A percentile compares a stretch with the other conserved stretches of the same genome.
Evolutionary conservation across 495 filamentous ascomycete genomes (phyloP).

Genomic region (Penicillium salamii): DNA sequence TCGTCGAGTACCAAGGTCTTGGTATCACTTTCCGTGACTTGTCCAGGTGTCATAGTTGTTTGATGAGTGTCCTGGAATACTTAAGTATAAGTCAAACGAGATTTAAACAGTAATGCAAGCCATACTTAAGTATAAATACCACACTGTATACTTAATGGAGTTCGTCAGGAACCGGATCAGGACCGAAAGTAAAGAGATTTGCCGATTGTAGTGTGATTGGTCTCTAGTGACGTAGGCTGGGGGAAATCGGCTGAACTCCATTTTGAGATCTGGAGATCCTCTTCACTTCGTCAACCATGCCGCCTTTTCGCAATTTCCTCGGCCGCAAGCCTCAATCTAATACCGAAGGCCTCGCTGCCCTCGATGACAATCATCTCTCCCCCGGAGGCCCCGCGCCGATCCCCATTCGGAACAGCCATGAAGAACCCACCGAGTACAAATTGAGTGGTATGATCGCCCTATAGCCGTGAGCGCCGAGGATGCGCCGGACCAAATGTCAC

Average conservation of each 20-base stretch:
- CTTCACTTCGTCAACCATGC: slow-evolving; percentile 39
- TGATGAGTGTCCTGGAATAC: no score
- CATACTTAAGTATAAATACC: no score
- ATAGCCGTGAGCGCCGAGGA: background rate
- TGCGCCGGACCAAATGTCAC: background rate
- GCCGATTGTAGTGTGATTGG: background rate
- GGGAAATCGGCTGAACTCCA: background rate
- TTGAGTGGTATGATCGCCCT: slow-evolving; percentile 63
- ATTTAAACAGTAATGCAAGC: no score
- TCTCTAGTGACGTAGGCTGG: background rate
- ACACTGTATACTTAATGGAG: no score
- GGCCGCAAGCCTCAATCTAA: slow-evolving; percentile 54
- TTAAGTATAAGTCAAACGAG: no score
- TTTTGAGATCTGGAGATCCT: background rate
- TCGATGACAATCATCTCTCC: slow-evolving; percentile 50
- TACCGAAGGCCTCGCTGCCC: slow-evolving; percentile 39
- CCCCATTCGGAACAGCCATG: slow-evolving; percentile 57
- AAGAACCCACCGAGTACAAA: slow-evolving; percentile 71
- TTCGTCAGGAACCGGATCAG: background rate
- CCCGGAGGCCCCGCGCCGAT: slow-evolving; percentile 46
- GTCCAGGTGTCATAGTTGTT: no score
- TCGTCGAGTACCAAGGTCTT: no score
- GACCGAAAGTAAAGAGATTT: background rate
- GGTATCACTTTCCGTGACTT: no score
- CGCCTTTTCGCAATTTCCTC: slow-evolving; percentile 74